Evolutionary conservation across 1,284 basidiomycete species (phyloP), one percentile per base, ranked within the genome.

Genomic region (Tilletia indica): DNA sequence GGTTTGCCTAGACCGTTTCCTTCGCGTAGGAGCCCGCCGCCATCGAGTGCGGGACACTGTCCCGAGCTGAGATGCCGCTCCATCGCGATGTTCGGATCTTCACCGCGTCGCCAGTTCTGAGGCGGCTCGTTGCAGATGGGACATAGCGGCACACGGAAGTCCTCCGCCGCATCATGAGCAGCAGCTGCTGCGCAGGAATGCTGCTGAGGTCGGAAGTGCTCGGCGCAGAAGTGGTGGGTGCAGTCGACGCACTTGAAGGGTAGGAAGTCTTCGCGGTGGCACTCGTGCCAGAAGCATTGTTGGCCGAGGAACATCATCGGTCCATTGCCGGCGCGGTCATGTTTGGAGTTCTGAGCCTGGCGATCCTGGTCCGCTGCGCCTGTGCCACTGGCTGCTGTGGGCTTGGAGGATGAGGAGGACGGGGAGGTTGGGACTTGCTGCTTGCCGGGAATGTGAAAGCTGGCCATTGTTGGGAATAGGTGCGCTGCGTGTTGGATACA

Each of bases 81-180:
- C 78, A 81, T 80, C 38, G 77, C 78, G 64, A 80, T 74, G 74
- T 80, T 80, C 21, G 80, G 77, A 71, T 81, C 80, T 69, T 81
- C 73, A 45, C 76, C 78, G 9, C 80, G 71, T 71, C 74, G 76
- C 80, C 80, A 81, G 2, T 76, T 72, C 21, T 69, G 68, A 1
- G 78, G 78, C 31, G 80, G 78, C 51, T 76, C 72, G 70, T 80
- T 73, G 68, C 80, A 81, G 61, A 80, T 73, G 4, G 80, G 80
- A 69, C 80, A 81, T 16, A 80, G 71, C 0, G 80, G 80, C 6
- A 81, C 80, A 6, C 74, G 70, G 63, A 77, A 80, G 71, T 78
- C 76, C 3, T 71, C 72, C n/a, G 39, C 36, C 5, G 70, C 48
- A 47, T 71, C 47, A 25, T 73, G 68, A 39, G 70, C 56, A 0